phyloP scores from a whole-genome alignment of 345 rosid genomes.

The Draba incana region DNA sequence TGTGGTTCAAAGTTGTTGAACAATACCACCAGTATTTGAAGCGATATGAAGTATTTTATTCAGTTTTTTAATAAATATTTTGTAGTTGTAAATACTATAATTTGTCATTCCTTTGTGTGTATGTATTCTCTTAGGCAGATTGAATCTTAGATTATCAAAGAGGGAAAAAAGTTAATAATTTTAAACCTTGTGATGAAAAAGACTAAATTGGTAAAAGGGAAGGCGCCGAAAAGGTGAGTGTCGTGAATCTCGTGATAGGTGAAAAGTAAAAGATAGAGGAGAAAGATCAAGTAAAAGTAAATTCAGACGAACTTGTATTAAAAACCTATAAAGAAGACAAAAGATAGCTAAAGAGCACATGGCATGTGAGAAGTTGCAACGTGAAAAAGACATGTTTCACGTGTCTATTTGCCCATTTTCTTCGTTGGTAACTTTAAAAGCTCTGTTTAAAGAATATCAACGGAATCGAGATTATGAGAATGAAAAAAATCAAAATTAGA shows the following conservation, averaged over 20 bases:
- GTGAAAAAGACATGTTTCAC: constrained; percentile 25
- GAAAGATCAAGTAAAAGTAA: too few species aligned
- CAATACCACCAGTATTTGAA: too few species aligned
- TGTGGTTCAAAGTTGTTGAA: too few species aligned
- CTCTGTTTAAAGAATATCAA: too few species aligned
- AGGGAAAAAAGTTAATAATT: background rate
- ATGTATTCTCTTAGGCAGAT: too few species aligned
- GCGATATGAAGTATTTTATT: too few species aligned
- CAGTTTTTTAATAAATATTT: too few species aligned
- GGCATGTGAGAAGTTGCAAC: constrained; percentile 27
- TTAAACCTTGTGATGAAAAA: too few species aligned
- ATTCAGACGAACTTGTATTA: constrained; percentile 2
- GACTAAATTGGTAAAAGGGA: background rate
- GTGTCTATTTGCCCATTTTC: background rate
- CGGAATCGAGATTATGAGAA: background rate
- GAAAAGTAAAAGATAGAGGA: too few species aligned
- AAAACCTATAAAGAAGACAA: background rate
- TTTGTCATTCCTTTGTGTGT: too few species aligned
- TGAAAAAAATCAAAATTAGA: background rate
- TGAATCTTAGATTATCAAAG: too few species aligned
- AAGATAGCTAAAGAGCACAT: constrained; percentile 26
- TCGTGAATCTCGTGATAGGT: background rate
- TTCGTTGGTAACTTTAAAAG: background rate
- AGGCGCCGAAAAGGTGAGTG: background rate
- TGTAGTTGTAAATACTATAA: too few species aligned